These are phyloP conservation scores for Hymenoscyphus infarciens DNA, from an alignment of 2,329 filamentous ascomycete genomes.

Conservation along the genomic window DNA sequence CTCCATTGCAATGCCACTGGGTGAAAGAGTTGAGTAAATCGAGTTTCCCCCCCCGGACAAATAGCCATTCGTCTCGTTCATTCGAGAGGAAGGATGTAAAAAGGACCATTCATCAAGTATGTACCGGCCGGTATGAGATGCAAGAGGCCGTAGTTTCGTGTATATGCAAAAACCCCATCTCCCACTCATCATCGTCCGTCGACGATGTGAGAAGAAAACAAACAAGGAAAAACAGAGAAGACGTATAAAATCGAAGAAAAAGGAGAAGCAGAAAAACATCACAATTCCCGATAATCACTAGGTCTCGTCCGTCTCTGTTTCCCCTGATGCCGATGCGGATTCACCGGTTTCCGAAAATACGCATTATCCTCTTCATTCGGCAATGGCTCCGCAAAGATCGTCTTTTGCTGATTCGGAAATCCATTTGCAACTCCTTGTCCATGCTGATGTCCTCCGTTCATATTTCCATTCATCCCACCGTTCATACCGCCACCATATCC, in stretches of 20 bases:
- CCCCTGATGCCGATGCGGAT: constrained; percentile 85
- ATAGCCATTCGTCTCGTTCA: not conserved
- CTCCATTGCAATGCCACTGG: constrained; percentile 8
- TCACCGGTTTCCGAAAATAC: constrained; percentile 94
- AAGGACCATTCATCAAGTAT: not conserved
- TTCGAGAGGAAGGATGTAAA: not conserved
- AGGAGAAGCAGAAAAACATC: not conserved
- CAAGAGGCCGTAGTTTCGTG: not conserved
- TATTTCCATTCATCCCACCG: constrained; percentile 21
- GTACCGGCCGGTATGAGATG: not conserved
- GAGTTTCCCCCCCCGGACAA: not conserved
- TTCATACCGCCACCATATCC: constrained; percentile 26
- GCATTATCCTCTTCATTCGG: constrained; percentile 76
- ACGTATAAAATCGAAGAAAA: not conserved
- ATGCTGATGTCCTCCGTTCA: constrained; percentile 35
- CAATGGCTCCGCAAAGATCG: constrained; percentile 45
- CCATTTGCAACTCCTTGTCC: constrained; percentile 29
- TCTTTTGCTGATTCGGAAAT: constrained; percentile 56
- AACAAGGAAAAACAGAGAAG: not conserved
- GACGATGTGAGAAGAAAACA: not conserved
- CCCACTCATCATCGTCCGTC: not conserved
- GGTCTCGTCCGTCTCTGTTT: constrained; percentile 75
- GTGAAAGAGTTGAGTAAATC: constrained; percentile 3
- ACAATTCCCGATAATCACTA: constrained; percentile 87
- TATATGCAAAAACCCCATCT: not conserved